Conservation (phyloP, 164 flowering plant species). For the Umbellularia californica region DNA sequence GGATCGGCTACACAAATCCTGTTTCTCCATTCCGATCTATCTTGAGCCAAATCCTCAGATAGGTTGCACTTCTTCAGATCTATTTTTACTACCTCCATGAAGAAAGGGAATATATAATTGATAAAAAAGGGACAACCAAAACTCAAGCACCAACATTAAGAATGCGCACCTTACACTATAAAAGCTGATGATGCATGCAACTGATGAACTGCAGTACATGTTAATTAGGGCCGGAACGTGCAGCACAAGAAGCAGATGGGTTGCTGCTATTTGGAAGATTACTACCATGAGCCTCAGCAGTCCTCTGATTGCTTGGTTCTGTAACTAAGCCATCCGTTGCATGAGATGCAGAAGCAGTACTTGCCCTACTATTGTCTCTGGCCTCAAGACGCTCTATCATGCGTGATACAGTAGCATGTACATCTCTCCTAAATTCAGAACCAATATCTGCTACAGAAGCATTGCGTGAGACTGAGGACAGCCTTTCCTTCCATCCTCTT, state of each 20-base stretch:
- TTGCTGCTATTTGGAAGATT: conserved; percentile 22
- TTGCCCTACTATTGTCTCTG: conserved; percentile 32
- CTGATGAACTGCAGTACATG: conserved; percentile 17
- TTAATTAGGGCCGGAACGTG: conserved; percentile 50
- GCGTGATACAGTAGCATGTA: conserved; percentile 54
- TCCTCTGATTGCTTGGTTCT: conserved; percentile 27
- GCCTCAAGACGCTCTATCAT: conserved; percentile 51
- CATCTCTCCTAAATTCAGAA: conserved; percentile 59
- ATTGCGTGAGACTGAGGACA: conserved; percentile 69
- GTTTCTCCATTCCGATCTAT: too few relatives aligned
- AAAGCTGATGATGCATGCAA: conserved; percentile 42
- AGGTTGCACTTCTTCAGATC: too few relatives aligned
- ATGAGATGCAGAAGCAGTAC: conserved; percentile 27
- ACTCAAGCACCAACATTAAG: background rate
- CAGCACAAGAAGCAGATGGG: conserved; percentile 41
- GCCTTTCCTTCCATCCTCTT: conserved; percentile 76
- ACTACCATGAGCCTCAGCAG: conserved; percentile 23
- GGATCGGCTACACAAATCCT: too few relatives aligned
- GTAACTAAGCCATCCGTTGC: conserved; percentile 23
- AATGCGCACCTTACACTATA: conserved; percentile 39
- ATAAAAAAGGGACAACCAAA: too few relatives aligned
- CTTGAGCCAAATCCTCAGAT: too few relatives aligned
- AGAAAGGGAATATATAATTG: too few relatives aligned
- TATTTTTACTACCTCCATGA: too few relatives aligned
- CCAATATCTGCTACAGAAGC: conserved; percentile 45